phyloP scores from a whole-genome alignment of 139 green algal species.

The Coccomyxa sp. region DNA sequence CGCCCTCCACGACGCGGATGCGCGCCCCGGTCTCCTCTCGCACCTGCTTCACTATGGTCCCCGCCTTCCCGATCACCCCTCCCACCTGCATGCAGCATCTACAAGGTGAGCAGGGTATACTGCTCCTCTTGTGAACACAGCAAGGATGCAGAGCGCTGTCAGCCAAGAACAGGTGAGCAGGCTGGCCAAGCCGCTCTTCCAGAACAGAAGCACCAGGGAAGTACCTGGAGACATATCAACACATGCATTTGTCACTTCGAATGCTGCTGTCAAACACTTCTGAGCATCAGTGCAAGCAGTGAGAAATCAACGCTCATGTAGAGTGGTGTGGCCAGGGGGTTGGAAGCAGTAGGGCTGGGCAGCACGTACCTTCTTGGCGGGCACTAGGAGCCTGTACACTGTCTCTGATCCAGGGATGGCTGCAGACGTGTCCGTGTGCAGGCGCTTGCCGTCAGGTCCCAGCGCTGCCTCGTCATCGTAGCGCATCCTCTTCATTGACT shows the following conservation, averaged over 20 bases:
- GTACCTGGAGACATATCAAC: background rate
- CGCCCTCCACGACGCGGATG: constrained; percentile 18
- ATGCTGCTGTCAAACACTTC: background rate
- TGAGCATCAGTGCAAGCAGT: background rate
- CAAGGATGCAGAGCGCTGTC: too few relatives aligned
- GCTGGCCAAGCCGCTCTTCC: too few relatives aligned
- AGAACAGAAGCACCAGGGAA: background rate
- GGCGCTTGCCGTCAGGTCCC: too few relatives aligned
- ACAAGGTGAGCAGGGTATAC: background rate
- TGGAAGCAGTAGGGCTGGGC: too few relatives aligned
- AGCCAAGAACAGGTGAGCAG: too few relatives aligned
- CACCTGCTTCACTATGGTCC: constrained; percentile 22
- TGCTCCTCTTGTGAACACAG: background rate
- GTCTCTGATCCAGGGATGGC: constrained; percentile 9
- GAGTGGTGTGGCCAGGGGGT: background rate
- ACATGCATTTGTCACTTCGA: background rate
- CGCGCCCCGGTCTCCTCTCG: constrained; percentile 14
- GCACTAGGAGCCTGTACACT: constrained; percentile 16
- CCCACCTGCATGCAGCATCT: constrained; percentile 10
- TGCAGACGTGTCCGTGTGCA: too few relatives aligned
- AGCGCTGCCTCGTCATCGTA: too few relatives aligned
- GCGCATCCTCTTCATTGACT: too few relatives aligned
- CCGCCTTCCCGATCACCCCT: constrained; percentile 17
- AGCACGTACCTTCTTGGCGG: background rate
- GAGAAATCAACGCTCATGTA: background rate